These are phyloP conservation scores for Amanita muscaria DNA, from an alignment of 768 basidiomycete species.

Conservation along the genomic window DNA sequence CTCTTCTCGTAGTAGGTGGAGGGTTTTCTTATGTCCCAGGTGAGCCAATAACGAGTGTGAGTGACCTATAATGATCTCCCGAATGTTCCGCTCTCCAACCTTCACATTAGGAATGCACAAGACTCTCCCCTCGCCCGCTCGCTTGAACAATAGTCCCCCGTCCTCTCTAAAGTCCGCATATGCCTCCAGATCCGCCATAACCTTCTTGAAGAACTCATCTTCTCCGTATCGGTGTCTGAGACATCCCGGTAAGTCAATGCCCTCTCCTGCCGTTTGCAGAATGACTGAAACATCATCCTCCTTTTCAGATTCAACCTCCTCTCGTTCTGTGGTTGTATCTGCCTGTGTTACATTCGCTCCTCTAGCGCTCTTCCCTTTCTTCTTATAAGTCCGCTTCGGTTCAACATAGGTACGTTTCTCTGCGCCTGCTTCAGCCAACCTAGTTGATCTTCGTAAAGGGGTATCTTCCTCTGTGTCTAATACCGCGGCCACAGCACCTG, in stretches of 20 bases:
- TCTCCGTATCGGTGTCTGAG: conserved; percentile 9
- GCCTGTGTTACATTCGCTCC: too few relatives aligned
- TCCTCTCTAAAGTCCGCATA: conserved; percentile 15
- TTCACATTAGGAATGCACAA: conserved; percentile 18
- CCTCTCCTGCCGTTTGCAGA: background rate
- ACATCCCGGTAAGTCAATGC: conserved; percentile 7
- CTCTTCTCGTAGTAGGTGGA: conserved; percentile 22
- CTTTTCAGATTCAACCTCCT: too few relatives aligned
- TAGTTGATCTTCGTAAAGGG: too few relatives aligned
- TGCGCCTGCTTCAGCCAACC: too few relatives aligned
- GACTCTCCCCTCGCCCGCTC: conserved; percentile 3
- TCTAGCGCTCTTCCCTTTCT: too few relatives aligned
- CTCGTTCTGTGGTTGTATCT: too few relatives aligned
- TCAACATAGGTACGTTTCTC: too few relatives aligned
- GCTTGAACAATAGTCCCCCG: conserved; percentile 14
- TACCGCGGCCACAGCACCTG: too few relatives aligned
- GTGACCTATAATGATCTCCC: conserved; percentile 26
- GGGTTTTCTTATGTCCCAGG: conserved; percentile 25
- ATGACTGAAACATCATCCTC: too few relatives aligned
- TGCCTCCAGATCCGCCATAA: conserved; percentile 12
- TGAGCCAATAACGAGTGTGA: conserved; percentile 33
- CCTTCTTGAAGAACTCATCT: conserved; percentile 3
- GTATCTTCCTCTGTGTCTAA: too few relatives aligned
- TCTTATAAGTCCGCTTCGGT: too few relatives aligned
- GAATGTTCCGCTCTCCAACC: conserved; percentile 12